Conservation (phyloP, 176 grass and related monocot genomes). For the Oryza nivara region DNA sequence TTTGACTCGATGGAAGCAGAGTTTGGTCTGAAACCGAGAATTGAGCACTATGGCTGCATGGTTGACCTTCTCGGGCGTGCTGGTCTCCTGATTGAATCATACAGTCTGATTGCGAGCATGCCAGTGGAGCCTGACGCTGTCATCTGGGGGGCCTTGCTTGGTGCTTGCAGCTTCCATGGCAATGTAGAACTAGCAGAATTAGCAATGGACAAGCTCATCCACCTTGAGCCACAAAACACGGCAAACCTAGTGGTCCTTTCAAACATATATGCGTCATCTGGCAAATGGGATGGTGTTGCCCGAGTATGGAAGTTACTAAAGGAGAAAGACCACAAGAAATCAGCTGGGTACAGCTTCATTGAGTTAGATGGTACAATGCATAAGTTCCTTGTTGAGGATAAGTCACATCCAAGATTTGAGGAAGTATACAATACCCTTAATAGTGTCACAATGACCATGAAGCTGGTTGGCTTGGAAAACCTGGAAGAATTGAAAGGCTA, state of each 20-base stretch:
- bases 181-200: conserved; percentile 60
- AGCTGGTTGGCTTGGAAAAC: conserved; percentile 39
- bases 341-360: conserved; percentile 73
- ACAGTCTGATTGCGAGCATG: conserved; percentile 59
- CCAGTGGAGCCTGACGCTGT: conserved; percentile 73
- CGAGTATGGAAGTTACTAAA: conserved; percentile 66
- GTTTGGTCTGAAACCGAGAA: conserved; percentile 51
- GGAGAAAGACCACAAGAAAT: conserved; percentile 72
- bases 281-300: conserved; percentile 67
- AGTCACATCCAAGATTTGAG: conserved; percentile 55
- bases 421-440: conserved; percentile 58
- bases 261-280: conserved; percentile 66
- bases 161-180: conserved; percentile 77
- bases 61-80: conserved; percentile 73
- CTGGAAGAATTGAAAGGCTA: conserved; percentile 38
- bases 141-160: conserved; percentile 74
- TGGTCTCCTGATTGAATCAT: conserved; percentile 61
- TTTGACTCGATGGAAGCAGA: conserved; percentile 59
- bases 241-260: conserved; percentile 71
- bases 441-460: conserved; percentile 59
- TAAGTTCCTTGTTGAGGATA: conserved; percentile 72
- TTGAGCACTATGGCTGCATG: conserved; percentile 79
- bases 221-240: conserved; percentile 60
- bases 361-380: conserved; percentile 65
- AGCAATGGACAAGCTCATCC: conserved; percentile 43